Evolutionary conservation across 164 flowering plant species (phyloP), one percentile per base, ranked within the genome.

Genomic region (Amborella trichopoda): DNA sequence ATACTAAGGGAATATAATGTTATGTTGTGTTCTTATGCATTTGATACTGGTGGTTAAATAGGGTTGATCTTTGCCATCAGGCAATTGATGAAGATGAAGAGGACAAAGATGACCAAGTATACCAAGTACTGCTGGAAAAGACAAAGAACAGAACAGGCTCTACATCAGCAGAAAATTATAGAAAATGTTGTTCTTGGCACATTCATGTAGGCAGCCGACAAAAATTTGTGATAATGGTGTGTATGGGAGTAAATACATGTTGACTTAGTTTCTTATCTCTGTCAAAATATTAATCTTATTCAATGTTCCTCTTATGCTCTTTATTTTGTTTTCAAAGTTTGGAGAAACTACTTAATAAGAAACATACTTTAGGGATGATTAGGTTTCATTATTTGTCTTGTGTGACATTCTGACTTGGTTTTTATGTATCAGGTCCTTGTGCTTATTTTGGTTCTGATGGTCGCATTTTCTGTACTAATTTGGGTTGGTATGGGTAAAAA

Each of bases 41-140:
- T n/a, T n/a, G n/a, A n/a, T n/a, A n/a, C n/a, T n/a, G n/a, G n/a
- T n/a, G n/a, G n/a, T n/a, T n/a, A n/a, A n/a, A 48, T 57, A 90
- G 97, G 97, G 78, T 83, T 43, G 97, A 90, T 64, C 94, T 86
- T 50, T 83, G 95, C 76, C 97, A 90, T 70, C 95, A 83, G 64
- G 60, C 80, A 58, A 68, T 64, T 66, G 91, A 86, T 58, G 89
- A 81, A 42, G 90, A 81, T 28, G 80, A 84, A 34, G 94, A 88
- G 28, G 93, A 89, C 41, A 94, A 79, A 41, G 90, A 70, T 23
- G 44, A 46, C 53, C 57, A 71, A 54, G 46, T 56, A 49, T 66
- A 40, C n/a, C 78, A 78, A 62, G 58, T 69, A 33, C 63, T 89
- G 55, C 48, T 85, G 58, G 78, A 74, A 21, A 79, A 63, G 60